Evolutionary conservation across 2,329 filamentous ascomycete species (phyloP).

Genomic region (Pseudocercospora fuligena): DNA sequence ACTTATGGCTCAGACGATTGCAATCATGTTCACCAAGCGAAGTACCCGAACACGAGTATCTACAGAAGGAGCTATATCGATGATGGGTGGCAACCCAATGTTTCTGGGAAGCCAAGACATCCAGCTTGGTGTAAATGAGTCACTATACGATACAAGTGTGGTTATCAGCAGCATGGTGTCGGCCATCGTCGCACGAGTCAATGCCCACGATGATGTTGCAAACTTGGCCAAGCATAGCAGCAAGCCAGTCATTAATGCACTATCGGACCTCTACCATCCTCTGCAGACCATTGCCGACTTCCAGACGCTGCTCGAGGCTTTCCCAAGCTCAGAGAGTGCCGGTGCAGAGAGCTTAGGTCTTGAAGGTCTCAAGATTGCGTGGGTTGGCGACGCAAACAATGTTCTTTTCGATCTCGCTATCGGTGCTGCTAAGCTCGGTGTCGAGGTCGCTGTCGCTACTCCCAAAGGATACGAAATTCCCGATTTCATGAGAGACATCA

Average conservation of each 20-base stretch:
- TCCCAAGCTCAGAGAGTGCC: constrained; percentile 52
- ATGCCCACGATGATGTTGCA: constrained; percentile 56
- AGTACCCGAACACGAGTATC: constrained; percentile 92
- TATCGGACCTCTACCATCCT: constrained; percentile 91
- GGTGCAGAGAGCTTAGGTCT: constrained; percentile 64
- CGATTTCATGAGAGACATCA: constrained; percentile 71
- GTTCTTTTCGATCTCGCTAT: constrained; percentile 93
- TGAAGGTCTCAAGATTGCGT: constrained; percentile 86
- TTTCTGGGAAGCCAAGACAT: constrained; percentile 96
- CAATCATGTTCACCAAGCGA: constrained; percentile 96
- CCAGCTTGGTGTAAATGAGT: constrained; percentile 94
- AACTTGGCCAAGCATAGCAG: constrained; percentile 54
- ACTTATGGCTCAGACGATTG: constrained; percentile 78
- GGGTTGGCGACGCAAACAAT: constrained; percentile 97
- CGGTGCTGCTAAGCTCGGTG: constrained; percentile 82
- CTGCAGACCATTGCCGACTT: constrained; percentile 94
- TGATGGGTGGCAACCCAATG: constrained; percentile 92
- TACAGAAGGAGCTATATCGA: constrained; percentile 86
- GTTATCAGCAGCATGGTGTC: constrained; percentile 80
- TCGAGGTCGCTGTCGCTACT: constrained; percentile 84
- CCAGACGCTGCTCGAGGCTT: constrained; percentile 83
- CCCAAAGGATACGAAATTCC: constrained; percentile 86
- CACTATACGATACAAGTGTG: constrained; percentile 85
- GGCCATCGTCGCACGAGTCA: constrained; percentile 56
- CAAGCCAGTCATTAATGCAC: constrained; percentile 59